Conservation (phyloP, 192 early-diverging fungal genomes). For the Coemansia sp. region DNA sequence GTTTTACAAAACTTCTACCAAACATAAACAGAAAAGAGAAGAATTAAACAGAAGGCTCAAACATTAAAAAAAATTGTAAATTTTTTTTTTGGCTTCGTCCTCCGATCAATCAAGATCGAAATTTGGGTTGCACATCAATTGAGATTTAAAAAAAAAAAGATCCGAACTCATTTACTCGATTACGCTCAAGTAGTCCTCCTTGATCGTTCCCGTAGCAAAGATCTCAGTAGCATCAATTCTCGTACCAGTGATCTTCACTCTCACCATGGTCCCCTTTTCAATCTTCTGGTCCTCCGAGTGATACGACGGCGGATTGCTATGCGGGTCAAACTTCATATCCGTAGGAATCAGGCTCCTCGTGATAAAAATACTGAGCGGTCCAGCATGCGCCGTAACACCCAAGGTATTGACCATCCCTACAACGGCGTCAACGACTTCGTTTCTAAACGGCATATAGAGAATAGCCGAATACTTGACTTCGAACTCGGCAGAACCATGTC, state of each 20-base stretch:
- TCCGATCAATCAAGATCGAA: not conserved
- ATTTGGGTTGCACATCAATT: not conserved
- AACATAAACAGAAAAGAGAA: conserved; percentile 12
- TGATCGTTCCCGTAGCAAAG: conserved; percentile 94
- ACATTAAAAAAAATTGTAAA: not conserved
- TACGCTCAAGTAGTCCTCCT: conserved; percentile 93
- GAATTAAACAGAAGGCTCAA: not conserved
- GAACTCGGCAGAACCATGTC: conserved; percentile 87
- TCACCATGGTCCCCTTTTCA: conserved; percentile 81
- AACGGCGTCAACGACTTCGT: conserved; percentile 92
- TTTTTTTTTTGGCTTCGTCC: not conserved
- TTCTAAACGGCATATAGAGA: conserved; percentile 96
- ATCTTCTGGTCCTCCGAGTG: conserved; percentile 76
- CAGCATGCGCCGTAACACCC: conserved; percentile 94
- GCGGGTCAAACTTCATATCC: conserved; percentile 89
- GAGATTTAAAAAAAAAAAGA: not conserved
- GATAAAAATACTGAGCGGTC: conserved; percentile 91
- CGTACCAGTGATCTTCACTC: conserved; percentile 88
- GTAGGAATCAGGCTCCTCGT: conserved; percentile 80
- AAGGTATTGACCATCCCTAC: conserved; percentile 90
- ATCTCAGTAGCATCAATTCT: conserved; percentile 91
- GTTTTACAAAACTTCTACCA: conserved; percentile 9
- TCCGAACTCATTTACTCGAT: conserved; percentile 44
- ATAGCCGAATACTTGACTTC: conserved; percentile 87
- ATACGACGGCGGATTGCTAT: conserved; percentile 81